phyloP scores from a whole-genome alignment of 2,329 filamentous ascomycete species.

The Fonsecaea monophora region DNA sequence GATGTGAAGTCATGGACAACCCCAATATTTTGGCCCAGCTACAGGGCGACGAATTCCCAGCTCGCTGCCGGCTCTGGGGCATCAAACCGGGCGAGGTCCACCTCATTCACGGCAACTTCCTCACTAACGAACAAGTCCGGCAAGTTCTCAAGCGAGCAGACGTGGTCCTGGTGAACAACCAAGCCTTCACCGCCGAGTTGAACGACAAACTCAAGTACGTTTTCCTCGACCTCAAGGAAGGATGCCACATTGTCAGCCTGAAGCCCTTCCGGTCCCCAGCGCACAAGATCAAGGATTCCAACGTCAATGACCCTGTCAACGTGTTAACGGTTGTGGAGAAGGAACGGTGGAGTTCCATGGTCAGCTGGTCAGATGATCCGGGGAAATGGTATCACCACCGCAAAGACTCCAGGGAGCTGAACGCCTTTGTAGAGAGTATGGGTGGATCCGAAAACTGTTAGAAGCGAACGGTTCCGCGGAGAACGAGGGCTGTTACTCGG shows the following conservation, averaged over 20 bases:
- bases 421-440: constrained; percentile 54
- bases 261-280: constrained; percentile 87
- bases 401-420: constrained; percentile 67
- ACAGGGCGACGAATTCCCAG: constrained; percentile 81
- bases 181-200: constrained; percentile 86
- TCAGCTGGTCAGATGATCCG: constrained; percentile 88
- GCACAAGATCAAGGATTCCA: constrained; percentile 74
- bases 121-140: constrained; percentile 72
- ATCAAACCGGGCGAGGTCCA: constrained; percentile 78
- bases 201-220: constrained; percentile 86
- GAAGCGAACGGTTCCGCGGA: background rate
- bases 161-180: constrained; percentile 97
- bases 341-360: constrained; percentile 71
- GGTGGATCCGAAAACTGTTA: constrained; percentile 23
- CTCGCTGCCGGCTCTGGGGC: constrained; percentile 90
- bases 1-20: constrained; percentile 94
- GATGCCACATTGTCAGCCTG: constrained; percentile 87
- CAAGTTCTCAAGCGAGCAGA: constrained; percentile 81
- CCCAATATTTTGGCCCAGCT: constrained; percentile 80
- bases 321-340: constrained; percentile 78
- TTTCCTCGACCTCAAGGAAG: constrained; percentile 91
- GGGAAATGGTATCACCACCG: constrained; percentile 89
- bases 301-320: constrained; percentile 80
- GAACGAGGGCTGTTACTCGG: background rate
- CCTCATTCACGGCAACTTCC: constrained; percentile 83